These are phyloP conservation scores for Candida methanosorbosa DNA, from an alignment of 805 yeast species.

Conservation along the genomic window DNA sequence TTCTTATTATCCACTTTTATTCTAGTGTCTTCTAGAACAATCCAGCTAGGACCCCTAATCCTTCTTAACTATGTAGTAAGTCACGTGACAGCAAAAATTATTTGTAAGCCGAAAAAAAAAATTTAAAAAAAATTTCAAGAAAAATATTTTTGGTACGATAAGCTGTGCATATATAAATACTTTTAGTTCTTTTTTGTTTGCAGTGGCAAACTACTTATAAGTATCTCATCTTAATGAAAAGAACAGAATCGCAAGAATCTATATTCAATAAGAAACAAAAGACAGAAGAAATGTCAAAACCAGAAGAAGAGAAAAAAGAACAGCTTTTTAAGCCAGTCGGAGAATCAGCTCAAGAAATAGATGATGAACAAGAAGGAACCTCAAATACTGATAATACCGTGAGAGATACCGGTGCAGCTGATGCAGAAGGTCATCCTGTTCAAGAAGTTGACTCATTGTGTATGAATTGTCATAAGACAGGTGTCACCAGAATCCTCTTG, in stretches of 20 bases:
- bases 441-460: conserved; percentile 93
- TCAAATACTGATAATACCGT: conserved; percentile 32
- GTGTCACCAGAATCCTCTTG: conserved; percentile 72
- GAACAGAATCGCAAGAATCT: conserved; percentile 6
- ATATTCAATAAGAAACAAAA: conserved; percentile 19
- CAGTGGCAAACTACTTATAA: too few species aligned
- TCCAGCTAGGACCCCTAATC: too few species aligned
- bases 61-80: too few species aligned
- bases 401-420: conserved; percentile 65
- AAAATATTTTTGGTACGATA: too few species aligned
- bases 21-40: too few species aligned
- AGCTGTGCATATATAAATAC: too few species aligned
- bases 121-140: too few species aligned
- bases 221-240: conserved; percentile 9
- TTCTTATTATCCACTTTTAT: too few species aligned
- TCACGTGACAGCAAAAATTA: too few species aligned
- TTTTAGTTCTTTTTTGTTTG: too few species aligned
- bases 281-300: conserved; percentile 10
- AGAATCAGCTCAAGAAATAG: conserved; percentile 41
- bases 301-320: conserved; percentile 19
- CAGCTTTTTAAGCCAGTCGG: conserved; percentile 53
- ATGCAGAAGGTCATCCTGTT: conserved; percentile 86
- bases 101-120: too few species aligned
- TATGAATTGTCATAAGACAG: conserved; percentile 88
- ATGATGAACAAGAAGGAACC: conserved; percentile 20